Conservation (phyloP, 352 stramenopile genomes). For the Globisporangium okanoganense region DNA sequence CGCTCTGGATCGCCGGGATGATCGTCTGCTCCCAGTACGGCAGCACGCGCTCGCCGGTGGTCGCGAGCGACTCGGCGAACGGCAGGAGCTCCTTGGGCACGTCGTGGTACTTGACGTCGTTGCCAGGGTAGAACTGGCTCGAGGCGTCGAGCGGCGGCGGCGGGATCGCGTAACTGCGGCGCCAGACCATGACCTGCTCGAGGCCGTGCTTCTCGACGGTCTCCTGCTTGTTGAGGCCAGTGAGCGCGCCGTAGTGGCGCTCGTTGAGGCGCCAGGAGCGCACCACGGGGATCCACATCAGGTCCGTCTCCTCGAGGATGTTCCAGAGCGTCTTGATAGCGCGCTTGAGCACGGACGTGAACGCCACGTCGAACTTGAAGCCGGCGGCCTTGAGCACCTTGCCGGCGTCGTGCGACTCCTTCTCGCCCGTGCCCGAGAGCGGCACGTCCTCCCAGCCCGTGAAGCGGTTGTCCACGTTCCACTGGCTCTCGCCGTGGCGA, state of each 20-base stretch:
- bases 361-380: conserved; percentile 94
- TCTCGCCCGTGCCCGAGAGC: conserved; percentile 81
- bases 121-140: conserved; percentile 88
- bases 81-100: conserved; percentile 88
- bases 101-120: conserved; percentile 91
- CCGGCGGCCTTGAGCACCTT: conserved; percentile 91
- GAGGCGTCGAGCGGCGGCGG: conserved; percentile 89
- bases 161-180: conserved; percentile 96
- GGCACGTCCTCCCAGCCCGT: conserved; percentile 98
- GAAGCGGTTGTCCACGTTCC: conserved; percentile 99
- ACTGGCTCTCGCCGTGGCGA: conserved; percentile 96
- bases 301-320: conserved; percentile 95
- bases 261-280: conserved; percentile 97
- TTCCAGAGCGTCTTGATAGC: conserved; percentile 98
- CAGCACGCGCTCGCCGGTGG: conserved; percentile 93
- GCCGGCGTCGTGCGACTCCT: conserved; percentile 94
- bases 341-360: conserved; percentile 96
- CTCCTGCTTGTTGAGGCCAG: conserved; percentile 98
- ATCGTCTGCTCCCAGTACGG: conserved; percentile 96
- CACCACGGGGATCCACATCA: conserved; percentile 97
- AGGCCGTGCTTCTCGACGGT: conserved; percentile 98
- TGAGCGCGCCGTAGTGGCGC: conserved; percentile 97
- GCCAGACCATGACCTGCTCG: conserved; percentile 98
- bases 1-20: conserved; percentile 90
- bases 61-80: conserved; percentile 92